These are phyloP conservation scores for Elongisporangium prolatum DNA, from an alignment of 352 stramenopile species.

Conservation along the genomic window DNA sequence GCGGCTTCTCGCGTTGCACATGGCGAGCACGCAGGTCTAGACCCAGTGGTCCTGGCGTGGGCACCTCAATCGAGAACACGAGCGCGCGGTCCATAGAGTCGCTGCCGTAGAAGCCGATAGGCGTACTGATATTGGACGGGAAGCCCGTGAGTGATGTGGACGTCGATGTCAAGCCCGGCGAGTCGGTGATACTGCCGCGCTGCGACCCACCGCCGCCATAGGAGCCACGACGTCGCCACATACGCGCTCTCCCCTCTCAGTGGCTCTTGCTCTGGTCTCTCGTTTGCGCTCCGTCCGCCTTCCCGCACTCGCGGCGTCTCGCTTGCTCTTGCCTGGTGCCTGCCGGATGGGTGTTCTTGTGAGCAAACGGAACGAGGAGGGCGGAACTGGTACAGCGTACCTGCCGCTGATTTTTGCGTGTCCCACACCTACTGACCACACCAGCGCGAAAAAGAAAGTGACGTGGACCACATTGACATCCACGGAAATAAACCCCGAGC, in stretches of 20 bases:
- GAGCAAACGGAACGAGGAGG: neutral
- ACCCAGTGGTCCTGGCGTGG: conserved; percentile 55
- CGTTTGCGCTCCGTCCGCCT: no score
- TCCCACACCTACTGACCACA: neutral
- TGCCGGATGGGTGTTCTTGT: neutral
- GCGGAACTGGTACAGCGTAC: neutral
- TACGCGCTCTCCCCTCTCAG: conserved; percentile 5
- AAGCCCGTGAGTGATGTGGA: conserved; percentile 34
- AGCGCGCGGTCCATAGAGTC: conserved; percentile 55
- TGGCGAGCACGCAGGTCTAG: conserved; percentile 69
- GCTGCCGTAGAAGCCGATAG: conserved; percentile 46
- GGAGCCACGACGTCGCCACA: conserved; percentile 57
- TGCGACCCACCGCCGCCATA: conserved; percentile 22
- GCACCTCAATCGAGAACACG: conserved; percentile 74
- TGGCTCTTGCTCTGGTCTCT: neutral
- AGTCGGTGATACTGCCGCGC: conserved; percentile 16
- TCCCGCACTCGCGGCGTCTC: neutral
- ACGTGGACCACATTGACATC: neutral
- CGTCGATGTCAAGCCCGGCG: conserved; percentile 15
- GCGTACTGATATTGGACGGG: conserved; percentile 34
- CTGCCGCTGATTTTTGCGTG: neutral
- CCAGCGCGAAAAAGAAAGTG: neutral
- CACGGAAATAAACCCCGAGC: neutral
- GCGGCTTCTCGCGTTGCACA: conserved; percentile 68
- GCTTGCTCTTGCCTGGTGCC: conserved; percentile 4